Evolutionary conservation across 2,329 filamentous ascomycete genomes (phyloP).

Genomic region (Xylaria sp.): DNA sequence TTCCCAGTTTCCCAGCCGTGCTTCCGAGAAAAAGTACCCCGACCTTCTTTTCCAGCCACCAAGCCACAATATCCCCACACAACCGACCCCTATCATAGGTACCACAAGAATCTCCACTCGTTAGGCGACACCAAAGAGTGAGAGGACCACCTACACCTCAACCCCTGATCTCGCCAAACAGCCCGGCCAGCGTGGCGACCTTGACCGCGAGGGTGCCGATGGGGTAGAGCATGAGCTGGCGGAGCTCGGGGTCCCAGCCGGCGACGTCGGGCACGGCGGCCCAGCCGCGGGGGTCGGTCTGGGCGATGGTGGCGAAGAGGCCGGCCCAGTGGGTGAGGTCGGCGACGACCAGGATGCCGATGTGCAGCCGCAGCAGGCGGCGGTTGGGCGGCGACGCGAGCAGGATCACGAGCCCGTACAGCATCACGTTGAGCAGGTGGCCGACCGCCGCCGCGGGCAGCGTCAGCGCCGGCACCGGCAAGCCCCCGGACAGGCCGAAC

Average conservation of each 20-base stretch:
- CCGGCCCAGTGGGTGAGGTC: slow-evolving; percentile 31
- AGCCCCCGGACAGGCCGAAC: slow-evolving; percentile 8
- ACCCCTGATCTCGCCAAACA: slow-evolving; percentile 28
- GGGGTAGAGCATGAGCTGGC: slow-evolving; percentile 20
- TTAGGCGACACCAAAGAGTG: too few relatives aligned
- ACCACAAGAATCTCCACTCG: too few relatives aligned
- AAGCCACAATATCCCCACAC: not conserved
- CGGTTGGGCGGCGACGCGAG: slow-evolving; percentile 27
- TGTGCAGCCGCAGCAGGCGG: slow-evolving; percentile 25
- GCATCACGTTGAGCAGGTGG: slow-evolving; percentile 29
- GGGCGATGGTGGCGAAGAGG: slow-evolving; percentile 26
- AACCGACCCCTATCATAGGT: too few relatives aligned
- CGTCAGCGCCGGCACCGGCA: slow-evolving; percentile 20
- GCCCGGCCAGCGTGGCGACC: slow-evolving; percentile 23
- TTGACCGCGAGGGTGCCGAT: slow-evolving; percentile 25
- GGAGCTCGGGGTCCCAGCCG: slow-evolving; percentile 15
- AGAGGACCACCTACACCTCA: slow-evolving; percentile 1
- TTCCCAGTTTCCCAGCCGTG: too few relatives aligned
- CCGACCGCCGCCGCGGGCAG: slow-evolving; percentile 12
- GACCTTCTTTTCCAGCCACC: too few relatives aligned
- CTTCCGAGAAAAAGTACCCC: too few relatives aligned
- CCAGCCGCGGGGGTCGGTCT: slow-evolving; percentile 25
- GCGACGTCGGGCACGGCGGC: slow-evolving; percentile 18
- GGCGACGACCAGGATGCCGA: slow-evolving; percentile 25
- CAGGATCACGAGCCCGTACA: slow-evolving; percentile 29